phyloP scores from a whole-genome alignment of 306 rosid species.

The Senna tora region DNA sequence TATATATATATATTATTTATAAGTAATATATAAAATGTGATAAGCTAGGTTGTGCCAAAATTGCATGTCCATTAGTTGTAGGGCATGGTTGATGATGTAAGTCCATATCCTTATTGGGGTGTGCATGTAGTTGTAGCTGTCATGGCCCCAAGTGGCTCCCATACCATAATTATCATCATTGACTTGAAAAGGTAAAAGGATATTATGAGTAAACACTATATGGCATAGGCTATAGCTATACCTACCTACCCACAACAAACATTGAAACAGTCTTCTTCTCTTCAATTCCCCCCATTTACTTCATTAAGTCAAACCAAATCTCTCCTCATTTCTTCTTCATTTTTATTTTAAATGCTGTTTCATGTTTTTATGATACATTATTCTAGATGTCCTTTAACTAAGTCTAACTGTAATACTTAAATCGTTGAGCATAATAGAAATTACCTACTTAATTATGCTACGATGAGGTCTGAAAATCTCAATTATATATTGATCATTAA shows the following conservation, averaged over 20 bases:
- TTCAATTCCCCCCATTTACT: not conserved
- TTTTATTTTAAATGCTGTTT: too few relatives aligned
- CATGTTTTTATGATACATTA: too few relatives aligned
- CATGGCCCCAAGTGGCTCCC: slow-evolving; percentile 41
- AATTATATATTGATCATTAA: too few relatives aligned
- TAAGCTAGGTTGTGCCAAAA: slow-evolving; percentile 7
- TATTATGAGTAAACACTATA: not conserved
- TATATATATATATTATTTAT: not conserved
- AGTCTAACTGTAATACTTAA: too few relatives aligned
- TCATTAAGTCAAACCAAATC: slow-evolving; percentile 32
- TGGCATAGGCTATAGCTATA: too few relatives aligned
- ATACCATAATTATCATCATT: slow-evolving; percentile 34
- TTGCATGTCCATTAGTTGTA: slow-evolving; percentile 10
- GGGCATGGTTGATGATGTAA: not conserved
- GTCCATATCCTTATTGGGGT: slow-evolving; percentile 20
- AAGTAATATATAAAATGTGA: too few relatives aligned
- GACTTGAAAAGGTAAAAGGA: not conserved
- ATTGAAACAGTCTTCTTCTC: not conserved
- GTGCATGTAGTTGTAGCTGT: slow-evolving; percentile 40
- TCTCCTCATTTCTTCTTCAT: too few relatives aligned
- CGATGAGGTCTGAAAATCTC: too few relatives aligned
- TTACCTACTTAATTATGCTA: too few relatives aligned
- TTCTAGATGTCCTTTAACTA: too few relatives aligned
- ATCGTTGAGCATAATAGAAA: too few relatives aligned
- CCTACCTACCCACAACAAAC: not conserved